Evolutionary conservation across 139 green algal genomes (phyloP).

Genomic region (Limnomonas spitsbergensis): DNA sequence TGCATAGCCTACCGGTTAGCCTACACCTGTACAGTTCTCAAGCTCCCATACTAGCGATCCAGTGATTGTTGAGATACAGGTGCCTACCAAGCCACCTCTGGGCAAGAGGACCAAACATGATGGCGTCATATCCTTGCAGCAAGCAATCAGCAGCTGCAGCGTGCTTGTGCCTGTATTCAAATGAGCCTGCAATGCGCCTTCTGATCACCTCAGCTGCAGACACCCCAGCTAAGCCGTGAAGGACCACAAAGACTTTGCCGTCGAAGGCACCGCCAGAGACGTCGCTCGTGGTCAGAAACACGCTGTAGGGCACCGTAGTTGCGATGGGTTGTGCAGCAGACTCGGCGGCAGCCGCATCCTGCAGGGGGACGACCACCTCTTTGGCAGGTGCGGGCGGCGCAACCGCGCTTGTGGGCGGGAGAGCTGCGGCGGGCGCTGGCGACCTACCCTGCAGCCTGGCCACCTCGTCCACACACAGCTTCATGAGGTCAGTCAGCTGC

Average conservation of each 20-base stretch:
- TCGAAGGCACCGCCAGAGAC: constrained; percentile 23
- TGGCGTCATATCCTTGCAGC: too few relatives aligned
- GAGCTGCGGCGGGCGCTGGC: neutral
- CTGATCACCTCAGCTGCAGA: neutral
- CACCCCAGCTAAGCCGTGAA: neutral
- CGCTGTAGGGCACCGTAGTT: neutral
- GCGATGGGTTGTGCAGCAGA: neutral
- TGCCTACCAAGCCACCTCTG: too few relatives aligned
- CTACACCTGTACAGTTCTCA: too few relatives aligned
- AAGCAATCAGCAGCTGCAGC: too few relatives aligned
- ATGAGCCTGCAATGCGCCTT: too few relatives aligned
- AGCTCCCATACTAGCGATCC: too few relatives aligned
- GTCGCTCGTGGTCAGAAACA: constrained; percentile 14
- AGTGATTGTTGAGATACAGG: too few relatives aligned
- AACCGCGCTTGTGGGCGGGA: neutral
- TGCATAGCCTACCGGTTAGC: too few relatives aligned
- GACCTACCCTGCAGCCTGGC: neutral
- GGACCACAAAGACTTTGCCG: constrained; percentile 16
- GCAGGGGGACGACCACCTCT: neutral
- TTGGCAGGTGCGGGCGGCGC: neutral
- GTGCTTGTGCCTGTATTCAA: too few relatives aligned
- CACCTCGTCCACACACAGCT: constrained; percentile 17
- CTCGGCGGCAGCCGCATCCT: too few relatives aligned
- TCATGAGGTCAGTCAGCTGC: constrained; percentile 17
- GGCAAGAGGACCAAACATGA: too few relatives aligned